A percentile compares a stretch with the other conserved stretches of the same genome.
Evolutionary conservation across 1,284 basidiomycete species (phyloP).

Genomic region (Leccinum laetum): DNA sequence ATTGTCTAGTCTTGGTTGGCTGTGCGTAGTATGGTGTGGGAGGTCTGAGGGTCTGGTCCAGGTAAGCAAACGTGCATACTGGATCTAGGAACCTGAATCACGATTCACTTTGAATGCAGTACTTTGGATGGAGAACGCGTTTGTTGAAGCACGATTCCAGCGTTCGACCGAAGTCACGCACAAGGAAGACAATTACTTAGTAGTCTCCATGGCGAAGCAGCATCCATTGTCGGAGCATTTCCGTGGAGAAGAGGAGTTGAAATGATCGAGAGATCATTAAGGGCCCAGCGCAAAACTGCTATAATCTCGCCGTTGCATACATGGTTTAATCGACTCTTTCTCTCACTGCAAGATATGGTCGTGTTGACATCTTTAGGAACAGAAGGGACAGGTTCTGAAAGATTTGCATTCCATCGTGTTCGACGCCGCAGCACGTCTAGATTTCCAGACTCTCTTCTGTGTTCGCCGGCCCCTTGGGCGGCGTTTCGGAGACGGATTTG

Average conservation of each 20-base stretch:
- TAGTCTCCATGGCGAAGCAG: conserved; percentile 33
- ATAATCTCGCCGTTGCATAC: conserved; percentile 54
- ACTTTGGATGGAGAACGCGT: conserved; percentile 60
- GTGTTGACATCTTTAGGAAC: conserved; percentile 26
- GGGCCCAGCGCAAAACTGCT: conserved; percentile 70
- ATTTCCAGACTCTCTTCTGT: conserved; percentile 54
- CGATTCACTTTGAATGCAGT: conserved; percentile 10
- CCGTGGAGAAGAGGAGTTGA: conserved; percentile 53
- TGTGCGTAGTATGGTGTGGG: conserved; percentile 81
- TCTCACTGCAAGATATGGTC: conserved; percentile 3
- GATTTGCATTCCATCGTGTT: conserved; percentile 58
- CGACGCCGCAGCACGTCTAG: conserved; percentile 28
- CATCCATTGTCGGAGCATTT: conserved; percentile 55
- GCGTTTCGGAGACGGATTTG: conserved; percentile 77
- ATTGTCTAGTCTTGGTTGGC: conserved; percentile 57
- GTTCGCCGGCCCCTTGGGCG: conserved; percentile 72
- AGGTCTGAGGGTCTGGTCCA: conserved; percentile 70
- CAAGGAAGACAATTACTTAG: conserved; percentile 30
- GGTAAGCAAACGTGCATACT: conserved; percentile 42
- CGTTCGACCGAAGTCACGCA: conserved; percentile 67
- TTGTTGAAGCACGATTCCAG: conserved; percentile 74
- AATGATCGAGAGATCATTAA: conserved; percentile 79
- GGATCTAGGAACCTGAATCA: conserved; percentile 11
- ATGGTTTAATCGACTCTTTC: conserved; percentile 33
- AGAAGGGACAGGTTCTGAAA: conserved; percentile 78